Percentiles rank a stretch among this genome's conserved stretches.
Evolutionary conservation across 352 stramenopile genomes (phyloP).

Genomic region (Thalassiosira mediterranea): DNA sequence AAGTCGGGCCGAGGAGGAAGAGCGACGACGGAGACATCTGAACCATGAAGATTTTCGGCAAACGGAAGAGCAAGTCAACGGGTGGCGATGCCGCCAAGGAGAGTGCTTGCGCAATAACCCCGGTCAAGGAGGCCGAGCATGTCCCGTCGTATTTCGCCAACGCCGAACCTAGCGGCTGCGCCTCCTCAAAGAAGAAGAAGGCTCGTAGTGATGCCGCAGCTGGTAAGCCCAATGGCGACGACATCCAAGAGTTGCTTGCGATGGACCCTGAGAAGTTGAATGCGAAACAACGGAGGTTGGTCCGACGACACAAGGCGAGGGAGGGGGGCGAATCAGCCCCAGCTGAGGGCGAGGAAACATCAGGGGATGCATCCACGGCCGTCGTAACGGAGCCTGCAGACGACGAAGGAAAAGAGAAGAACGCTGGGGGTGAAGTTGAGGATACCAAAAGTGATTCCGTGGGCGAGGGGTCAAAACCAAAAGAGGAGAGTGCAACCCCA

Average conservation of each 20-base stretch:
- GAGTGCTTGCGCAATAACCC: conserved; percentile 1
- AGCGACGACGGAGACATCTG: too few species aligned
- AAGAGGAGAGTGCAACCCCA: background rate
- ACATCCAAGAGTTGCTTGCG: conserved; percentile 89
- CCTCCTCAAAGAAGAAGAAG: conserved; percentile 33
- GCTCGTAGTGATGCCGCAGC: background rate
- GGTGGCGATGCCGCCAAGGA: background rate
- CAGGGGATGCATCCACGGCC: background rate
- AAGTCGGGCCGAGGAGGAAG: too few species aligned
- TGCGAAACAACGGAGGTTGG: conserved; percentile 88
- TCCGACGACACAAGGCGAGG: conserved; percentile 88
- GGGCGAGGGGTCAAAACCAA: background rate
- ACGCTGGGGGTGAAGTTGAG: conserved; percentile 2
- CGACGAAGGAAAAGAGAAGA: conserved; percentile 21
- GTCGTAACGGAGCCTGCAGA: background rate
- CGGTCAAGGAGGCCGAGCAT: conserved; percentile 79
- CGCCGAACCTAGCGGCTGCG: background rate
- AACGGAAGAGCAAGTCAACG: conserved; percentile 45
- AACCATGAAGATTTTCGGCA: conserved; percentile 78
- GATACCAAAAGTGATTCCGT: background rate
- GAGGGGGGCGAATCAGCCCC: conserved; percentile 1
- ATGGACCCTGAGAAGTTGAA: conserved; percentile 86
- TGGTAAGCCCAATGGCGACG: conserved; percentile 81
- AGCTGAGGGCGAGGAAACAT: background rate
- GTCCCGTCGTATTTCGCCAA: conserved; percentile 57